Conservation (phyloP, 1,139 yeast genomes). For the Hyphopichia buzzinii region DNA sequence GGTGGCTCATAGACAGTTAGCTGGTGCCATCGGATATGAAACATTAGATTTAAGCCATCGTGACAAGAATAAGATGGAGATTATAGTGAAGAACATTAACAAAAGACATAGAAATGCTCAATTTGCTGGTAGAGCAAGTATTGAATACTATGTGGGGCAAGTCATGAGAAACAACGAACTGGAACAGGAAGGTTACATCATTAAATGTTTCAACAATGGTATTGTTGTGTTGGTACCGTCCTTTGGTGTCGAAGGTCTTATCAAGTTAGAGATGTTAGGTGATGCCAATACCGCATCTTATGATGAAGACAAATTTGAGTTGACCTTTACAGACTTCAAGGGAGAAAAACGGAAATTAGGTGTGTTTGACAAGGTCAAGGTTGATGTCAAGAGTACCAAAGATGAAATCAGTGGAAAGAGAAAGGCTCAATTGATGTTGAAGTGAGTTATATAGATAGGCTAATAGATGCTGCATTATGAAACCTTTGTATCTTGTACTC, state of each 20-base stretch:
- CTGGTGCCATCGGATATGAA: constrained; percentile 96
- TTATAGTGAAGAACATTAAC: constrained; percentile 85
- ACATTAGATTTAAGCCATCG: constrained; percentile 77
- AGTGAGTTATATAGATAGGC: too few relatives aligned
- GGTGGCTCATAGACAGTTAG: constrained; percentile 94
- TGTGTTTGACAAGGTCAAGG: constrained; percentile 84
- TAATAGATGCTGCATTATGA: too few relatives aligned
- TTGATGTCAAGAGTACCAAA: constrained; percentile 74
- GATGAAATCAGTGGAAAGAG: constrained; percentile 92
- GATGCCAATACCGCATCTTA: constrained; percentile 64
- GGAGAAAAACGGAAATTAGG: constrained; percentile 52
- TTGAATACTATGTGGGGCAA: constrained; percentile 97
- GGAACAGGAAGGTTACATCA: constrained; percentile 84
- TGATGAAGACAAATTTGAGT: constrained; percentile 74
- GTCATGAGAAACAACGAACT: constrained; percentile 81
- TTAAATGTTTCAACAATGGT: constrained; percentile 92
- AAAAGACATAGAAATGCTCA: constrained; percentile 96
- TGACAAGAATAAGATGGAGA: constrained; percentile 87
- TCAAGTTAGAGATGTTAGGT: constrained; percentile 73
- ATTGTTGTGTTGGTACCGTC: constrained; percentile 94
- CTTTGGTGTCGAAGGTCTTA: constrained; percentile 93
- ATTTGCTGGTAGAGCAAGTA: constrained; percentile 97
- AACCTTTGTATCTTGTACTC: too few relatives aligned
- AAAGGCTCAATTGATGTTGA: constrained; percentile 73
- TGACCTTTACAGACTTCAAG: constrained; percentile 50